These are phyloP conservation scores for Candida nemodendra DNA, from an alignment of 805 yeast species.

Conservation along the genomic window DNA sequence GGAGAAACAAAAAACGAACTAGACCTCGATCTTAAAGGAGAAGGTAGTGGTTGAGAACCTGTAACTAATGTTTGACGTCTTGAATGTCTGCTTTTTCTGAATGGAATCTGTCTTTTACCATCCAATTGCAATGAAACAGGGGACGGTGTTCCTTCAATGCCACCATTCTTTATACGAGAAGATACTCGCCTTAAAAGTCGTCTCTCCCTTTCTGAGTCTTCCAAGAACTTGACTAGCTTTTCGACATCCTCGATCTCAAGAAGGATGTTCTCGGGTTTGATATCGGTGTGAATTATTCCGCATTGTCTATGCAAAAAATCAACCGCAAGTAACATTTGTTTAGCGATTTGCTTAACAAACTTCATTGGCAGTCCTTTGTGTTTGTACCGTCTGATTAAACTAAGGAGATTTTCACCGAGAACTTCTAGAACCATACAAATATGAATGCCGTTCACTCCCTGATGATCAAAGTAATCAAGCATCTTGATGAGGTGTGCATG, in stretches of 20 bases:
- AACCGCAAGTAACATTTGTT: constrained; percentile 52
- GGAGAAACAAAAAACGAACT: constrained; percentile 30
- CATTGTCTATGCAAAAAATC: constrained; percentile 61
- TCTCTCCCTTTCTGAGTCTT: constrained; percentile 38
- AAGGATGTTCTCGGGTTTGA: constrained; percentile 71
- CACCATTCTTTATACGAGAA: constrained; percentile 21
- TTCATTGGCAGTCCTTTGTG: constrained; percentile 48
- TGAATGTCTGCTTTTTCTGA: constrained; percentile 39
- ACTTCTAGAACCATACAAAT: constrained; percentile 98
- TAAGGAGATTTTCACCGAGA: constrained; percentile 87
- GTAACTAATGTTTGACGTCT: constrained; percentile 77
- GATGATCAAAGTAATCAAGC: constrained; percentile 79
- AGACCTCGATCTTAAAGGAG: constrained; percentile 66
- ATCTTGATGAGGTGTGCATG: constrained; percentile 77
- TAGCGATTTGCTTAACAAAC: constrained; percentile 56
- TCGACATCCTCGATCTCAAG: constrained; percentile 55
- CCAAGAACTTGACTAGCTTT: constrained; percentile 44
- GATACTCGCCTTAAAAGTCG: constrained; percentile 30
- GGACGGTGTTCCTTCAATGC: constrained; percentile 11
- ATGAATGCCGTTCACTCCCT: constrained; percentile 90
- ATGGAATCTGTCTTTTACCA: constrained; percentile 22
- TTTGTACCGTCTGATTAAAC: constrained; percentile 73
- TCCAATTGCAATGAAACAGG: constrained; percentile 10
- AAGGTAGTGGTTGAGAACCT: constrained; percentile 91
- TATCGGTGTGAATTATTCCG: constrained; percentile 72